phyloP scores from a whole-genome alignment of 2,329 filamentous ascomycete species.

The Neonectria faginata region DNA sequence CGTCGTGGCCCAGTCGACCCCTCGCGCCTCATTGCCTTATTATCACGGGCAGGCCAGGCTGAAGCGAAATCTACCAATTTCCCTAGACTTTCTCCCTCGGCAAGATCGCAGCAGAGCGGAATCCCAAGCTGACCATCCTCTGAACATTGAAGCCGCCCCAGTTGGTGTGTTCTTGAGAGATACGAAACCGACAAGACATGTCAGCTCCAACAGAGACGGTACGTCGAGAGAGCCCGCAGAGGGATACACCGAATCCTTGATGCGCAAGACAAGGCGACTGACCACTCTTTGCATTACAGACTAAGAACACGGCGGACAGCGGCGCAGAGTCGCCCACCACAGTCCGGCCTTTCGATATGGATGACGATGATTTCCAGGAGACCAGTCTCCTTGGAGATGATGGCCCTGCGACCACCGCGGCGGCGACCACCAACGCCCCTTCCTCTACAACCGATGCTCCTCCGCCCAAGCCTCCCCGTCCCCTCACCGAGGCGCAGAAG shows the following conservation, averaged over 20 bases:
- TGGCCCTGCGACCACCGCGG: constrained; percentile 41
- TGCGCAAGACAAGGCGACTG: constrained; percentile 36
- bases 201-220: constrained; percentile 59
- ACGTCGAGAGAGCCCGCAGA: constrained; percentile 47
- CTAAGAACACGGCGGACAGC: constrained; percentile 56
- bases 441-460: constrained; percentile 57
- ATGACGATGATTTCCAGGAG: constrained; percentile 78
- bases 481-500: constrained; percentile 83
- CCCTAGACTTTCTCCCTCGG: constrained; percentile 27
- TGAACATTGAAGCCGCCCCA: constrained; percentile 22
- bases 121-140: constrained; percentile 6
- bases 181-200: constrained; percentile 47
- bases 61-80: constrained; percentile 47
- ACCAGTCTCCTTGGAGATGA: constrained; percentile 63
- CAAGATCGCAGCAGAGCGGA: constrained; percentile 15
- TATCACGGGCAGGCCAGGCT: constrained; percentile 45
- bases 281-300: constrained; percentile 48
- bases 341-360: constrained; percentile 72
- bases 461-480: constrained; percentile 87
- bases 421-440: constrained; percentile 43
- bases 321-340: constrained; percentile 75
- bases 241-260: constrained; percentile 14
- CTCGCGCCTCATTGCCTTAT: constrained; percentile 47
- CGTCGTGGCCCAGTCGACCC: constrained; percentile 48
- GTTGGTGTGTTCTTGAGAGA: constrained; percentile 10